phyloP scores from a whole-genome alignment of 2,329 filamentous ascomycete genomes.

The Chalara sp. region DNA sequence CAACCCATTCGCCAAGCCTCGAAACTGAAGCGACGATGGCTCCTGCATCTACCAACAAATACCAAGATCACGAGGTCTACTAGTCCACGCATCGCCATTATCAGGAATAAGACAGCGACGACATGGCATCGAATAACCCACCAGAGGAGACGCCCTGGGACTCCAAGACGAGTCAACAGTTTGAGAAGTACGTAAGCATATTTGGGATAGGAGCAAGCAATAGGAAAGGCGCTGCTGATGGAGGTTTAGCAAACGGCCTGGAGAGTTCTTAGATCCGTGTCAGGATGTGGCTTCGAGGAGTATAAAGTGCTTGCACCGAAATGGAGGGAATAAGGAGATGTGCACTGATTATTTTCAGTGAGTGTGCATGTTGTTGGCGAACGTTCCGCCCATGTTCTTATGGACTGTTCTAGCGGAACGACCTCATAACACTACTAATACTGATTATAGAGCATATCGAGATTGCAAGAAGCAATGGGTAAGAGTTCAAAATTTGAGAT shows the following conservation, averaged over 20 bases:
- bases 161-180: slow-evolving; percentile 54
- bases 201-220: background rate
- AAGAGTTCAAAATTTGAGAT: slow-evolving; percentile 28
- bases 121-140: slow-evolving; percentile 25
- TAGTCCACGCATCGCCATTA: too few relatives aligned
- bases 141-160: slow-evolving; percentile 39
- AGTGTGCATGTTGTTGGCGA: slow-evolving; percentile 27
- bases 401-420: background rate
- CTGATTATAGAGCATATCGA: slow-evolving; percentile 67
- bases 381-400: background rate
- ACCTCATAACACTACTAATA: background rate
- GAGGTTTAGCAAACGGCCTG: slow-evolving; percentile 66
- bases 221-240: slow-evolving; percentile 10
- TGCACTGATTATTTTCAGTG: slow-evolving; percentile 95
- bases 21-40: too few relatives aligned
- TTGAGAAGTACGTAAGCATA: slow-evolving; percentile 46
- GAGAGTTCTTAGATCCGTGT: slow-evolving; percentile 91
- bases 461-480: slow-evolving; percentile 97
- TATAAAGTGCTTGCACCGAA: slow-evolving; percentile 81
- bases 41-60: too few relatives aligned
- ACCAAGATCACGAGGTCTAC: too few relatives aligned
- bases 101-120: background rate
- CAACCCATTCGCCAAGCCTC: too few relatives aligned
- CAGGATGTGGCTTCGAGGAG: slow-evolving; percentile 84
- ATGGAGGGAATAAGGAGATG: slow-evolving; percentile 81